Evolutionary conservation across 208 protist species (phyloP).

Genomic region (Eutreptiella sp.): DNA sequence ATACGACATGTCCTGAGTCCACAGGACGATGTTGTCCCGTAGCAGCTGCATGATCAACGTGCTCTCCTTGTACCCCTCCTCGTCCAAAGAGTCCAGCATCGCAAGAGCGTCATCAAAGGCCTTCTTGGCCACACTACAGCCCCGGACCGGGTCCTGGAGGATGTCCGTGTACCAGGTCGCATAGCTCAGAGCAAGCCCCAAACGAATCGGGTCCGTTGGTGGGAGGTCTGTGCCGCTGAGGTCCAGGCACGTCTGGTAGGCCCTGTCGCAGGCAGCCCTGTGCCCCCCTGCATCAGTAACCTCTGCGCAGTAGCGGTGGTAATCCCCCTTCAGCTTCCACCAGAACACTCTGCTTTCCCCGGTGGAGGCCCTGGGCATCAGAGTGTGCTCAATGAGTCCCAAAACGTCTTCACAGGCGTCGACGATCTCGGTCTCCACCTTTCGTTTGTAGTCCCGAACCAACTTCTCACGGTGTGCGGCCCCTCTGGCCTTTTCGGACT

Average conservation of each 20-base stretch:
- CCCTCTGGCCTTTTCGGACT: slow-evolving; percentile 71
- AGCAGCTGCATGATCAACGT: slow-evolving; percentile 87
- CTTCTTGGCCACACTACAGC: slow-evolving; percentile 67
- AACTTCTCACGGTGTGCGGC: slow-evolving; percentile 70
- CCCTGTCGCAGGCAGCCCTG: too few relatives aligned
- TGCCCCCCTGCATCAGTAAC: slow-evolving; percentile 50
- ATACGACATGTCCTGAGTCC: slow-evolving; percentile 60
- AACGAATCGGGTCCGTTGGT: slow-evolving; percentile 78
- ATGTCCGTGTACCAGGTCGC: slow-evolving; percentile 90
- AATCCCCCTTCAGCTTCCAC: slow-evolving; percentile 91
- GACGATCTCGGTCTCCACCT: slow-evolving; percentile 95
- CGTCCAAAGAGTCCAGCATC: slow-evolving; percentile 69
- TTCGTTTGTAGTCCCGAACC: slow-evolving; percentile 85
- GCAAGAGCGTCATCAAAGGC: slow-evolving; percentile 69
- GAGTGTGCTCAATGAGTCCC: slow-evolving; percentile 85
- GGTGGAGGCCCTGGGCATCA: slow-evolving; percentile 87
- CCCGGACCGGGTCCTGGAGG: slow-evolving; percentile 57
- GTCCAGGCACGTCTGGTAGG: too few relatives aligned
- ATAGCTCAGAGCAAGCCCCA: slow-evolving; percentile 87
- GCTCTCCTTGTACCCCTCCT: slow-evolving; percentile 84
- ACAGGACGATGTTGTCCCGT: slow-evolving; percentile 81
- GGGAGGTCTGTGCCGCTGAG: slow-evolving; percentile 44
- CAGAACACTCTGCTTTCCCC: slow-evolving; percentile 86
- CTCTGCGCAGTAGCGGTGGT: slow-evolving; percentile 91
- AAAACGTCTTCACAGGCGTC: slow-evolving; percentile 95